Evolutionary conservation across 108 stramenopile genomes (phyloP), one percentile per base, ranked within the genome.

Genomic region (Fragilariopsis cylindrus): DNA sequence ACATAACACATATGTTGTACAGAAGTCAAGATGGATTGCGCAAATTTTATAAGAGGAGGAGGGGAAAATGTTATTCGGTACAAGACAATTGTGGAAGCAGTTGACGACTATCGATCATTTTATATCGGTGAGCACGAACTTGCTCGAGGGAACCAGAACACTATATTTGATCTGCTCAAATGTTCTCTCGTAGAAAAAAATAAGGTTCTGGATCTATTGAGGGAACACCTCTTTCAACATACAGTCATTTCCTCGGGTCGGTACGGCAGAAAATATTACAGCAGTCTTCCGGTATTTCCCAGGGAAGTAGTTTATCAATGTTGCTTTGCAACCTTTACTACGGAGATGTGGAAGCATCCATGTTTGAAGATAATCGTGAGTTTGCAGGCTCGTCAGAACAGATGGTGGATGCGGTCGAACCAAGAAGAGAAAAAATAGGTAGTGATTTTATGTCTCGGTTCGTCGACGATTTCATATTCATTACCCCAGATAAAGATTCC

Each of bases 261-360:
- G 12, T 80, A 50, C 48, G 87, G 84, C 5, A 76, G 72, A 42
- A 75, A 53, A 79, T 76, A 60, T 68, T 93, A 47, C 72, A 82
- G 41, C 95, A 96, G 78, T 79, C 54, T n/a, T 66, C 48, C 45
- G 95, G 95, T 8, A 93, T 96, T 70, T 87, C 95, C 40, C 91
- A 97, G 75, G 97, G 97, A 40, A 94, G 93, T 53, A 85, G 93
- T 19, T 76, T 98, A 21, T 94, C 95, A 12, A 90, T 83, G 54
- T 63, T 96, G 48, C 77, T 97, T 39, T 98, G 97, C 78, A 96
- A 97, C 60, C 60, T 92, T 13, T 98, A 96, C 83, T 98, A 94
- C 75, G 97, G 95, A 53, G 68, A 86, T 67, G 55, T 96, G 15
- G 97, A 98, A 73, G 70, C 76, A 19, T 57, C 71, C 30, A 60